Percentiles rank a stretch among this genome's conserved stretches.
Conservation (phyloP, 805 yeast genomes). For the Kuraishia hungarica region DNA sequence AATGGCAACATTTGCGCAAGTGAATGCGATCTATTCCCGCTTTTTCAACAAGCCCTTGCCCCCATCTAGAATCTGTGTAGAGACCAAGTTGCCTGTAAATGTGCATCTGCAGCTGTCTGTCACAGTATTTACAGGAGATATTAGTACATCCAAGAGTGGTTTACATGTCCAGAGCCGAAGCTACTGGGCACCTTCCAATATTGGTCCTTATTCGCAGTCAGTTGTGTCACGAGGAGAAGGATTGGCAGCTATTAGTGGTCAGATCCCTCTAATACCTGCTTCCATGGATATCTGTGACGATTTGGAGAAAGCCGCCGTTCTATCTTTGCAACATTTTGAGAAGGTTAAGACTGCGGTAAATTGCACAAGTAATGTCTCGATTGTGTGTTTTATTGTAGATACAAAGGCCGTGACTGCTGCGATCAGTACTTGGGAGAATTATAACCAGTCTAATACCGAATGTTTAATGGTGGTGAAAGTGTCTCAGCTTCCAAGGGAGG, state of each 20-base stretch:
- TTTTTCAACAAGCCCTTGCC: constrained; percentile 60
- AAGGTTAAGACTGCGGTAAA: constrained; percentile 51
- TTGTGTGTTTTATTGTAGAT: constrained; percentile 48
- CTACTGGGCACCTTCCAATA: constrained; percentile 98
- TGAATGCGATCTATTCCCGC: constrained; percentile 53
- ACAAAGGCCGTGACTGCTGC: constrained; percentile 20
- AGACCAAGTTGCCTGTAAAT: constrained; percentile 37
- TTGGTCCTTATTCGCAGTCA: constrained; percentile 95
- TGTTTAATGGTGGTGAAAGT: constrained; percentile 39
- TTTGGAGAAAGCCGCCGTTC: constrained; percentile 26
- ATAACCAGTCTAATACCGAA: constrained; percentile 16
- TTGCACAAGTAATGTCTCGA: constrained; percentile 32
- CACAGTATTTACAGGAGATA: constrained; percentile 28
- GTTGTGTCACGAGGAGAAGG: constrained; percentile 40
- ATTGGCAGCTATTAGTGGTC: constrained; percentile 72
- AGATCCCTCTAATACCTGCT: constrained; percentile 76
- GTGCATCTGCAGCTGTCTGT: constrained; percentile 52
- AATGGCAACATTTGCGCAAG: constrained; percentile 53
- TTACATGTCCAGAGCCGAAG: constrained; percentile 89
- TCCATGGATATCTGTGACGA: constrained; percentile 43
- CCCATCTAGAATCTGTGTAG: constrained; percentile 84
- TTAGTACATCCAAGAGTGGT: constrained; percentile 40
- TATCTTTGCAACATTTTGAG: constrained; percentile 70
- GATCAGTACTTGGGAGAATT: constrained; percentile 35
- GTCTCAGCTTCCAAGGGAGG: constrained; percentile 50